Evolutionary conservation across 2,329 filamentous ascomycete genomes (phyloP).

Genomic region (Aschersonia sp.): DNA sequence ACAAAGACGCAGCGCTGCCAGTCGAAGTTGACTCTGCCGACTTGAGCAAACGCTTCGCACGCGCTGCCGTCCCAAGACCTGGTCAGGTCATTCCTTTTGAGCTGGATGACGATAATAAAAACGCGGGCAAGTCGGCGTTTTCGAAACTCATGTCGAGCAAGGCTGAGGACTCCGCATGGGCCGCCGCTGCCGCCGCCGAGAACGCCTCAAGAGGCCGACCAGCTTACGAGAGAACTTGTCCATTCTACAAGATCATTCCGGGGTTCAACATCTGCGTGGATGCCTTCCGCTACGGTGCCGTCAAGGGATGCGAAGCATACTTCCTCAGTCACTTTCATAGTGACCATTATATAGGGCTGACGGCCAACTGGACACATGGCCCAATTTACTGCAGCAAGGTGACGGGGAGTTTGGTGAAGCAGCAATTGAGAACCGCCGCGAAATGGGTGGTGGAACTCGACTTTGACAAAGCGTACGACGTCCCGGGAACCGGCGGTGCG

Average conservation of each 20-base stretch:
- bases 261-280: constrained; percentile 89
- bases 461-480: constrained; percentile 65
- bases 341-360: constrained; percentile 90
- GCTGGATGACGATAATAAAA: constrained; percentile 21
- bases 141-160: constrained; percentile 86
- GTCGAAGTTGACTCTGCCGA: constrained; percentile 21
- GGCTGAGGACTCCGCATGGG: constrained; percentile 84
- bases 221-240: constrained; percentile 79
- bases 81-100: constrained; percentile 70
- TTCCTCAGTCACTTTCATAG: constrained; percentile 97
- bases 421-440: constrained; percentile 72
- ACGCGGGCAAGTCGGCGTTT: constrained; percentile 56
- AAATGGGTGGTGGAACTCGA: constrained; percentile 77
- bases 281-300: constrained; percentile 87
- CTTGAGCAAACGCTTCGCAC: constrained; percentile 45
- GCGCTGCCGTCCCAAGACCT: constrained; percentile 57
- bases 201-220: constrained; percentile 67
- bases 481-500: constrained; percentile 63
- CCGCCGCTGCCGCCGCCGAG: constrained; percentile 69
- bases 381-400: constrained; percentile 94
- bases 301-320: constrained; percentile 84
- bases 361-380: constrained; percentile 77
- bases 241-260: constrained; percentile 97
- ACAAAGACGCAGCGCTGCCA: constrained; percentile 2
- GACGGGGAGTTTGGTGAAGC: constrained; percentile 77